Evolutionary conservation across 2,329 filamentous ascomycete genomes (phyloP).

Genomic region (Sporothrix mexicana): DNA sequence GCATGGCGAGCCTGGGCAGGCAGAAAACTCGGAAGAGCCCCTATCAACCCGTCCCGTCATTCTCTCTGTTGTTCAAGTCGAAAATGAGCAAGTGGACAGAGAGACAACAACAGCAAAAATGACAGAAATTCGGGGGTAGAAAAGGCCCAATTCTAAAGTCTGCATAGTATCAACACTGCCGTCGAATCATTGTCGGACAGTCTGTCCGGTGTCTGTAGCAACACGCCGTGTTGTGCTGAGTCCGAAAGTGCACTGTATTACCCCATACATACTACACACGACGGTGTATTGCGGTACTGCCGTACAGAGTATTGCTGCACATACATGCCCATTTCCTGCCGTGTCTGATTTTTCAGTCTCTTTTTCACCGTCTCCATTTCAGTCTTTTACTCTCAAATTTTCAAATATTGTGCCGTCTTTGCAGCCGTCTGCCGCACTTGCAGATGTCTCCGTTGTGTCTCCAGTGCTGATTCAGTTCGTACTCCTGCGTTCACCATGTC

Average conservation of each 20-base stretch:
- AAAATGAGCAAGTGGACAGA: conserved; percentile 3
- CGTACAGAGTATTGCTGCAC: conserved; percentile 2
- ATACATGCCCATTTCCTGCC: conserved; percentile 16
- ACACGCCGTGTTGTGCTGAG: neutral
- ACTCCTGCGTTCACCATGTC: neutral
- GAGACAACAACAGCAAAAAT: neutral
- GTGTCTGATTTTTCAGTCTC: neutral
- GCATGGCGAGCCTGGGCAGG: neutral
- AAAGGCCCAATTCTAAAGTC: no score
- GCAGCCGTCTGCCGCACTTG: conserved; percentile 23
- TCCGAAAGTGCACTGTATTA: neutral
- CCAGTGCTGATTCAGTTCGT: conserved; percentile 13
- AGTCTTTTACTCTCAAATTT: neutral
- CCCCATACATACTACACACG: neutral
- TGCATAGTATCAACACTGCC: neutral
- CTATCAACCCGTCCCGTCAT: conserved; percentile 12
- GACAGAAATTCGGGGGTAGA: neutral
- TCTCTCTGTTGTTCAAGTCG: conserved; percentile 9
- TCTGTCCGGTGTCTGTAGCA: neutral
- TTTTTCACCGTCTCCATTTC: neutral
- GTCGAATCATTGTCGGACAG: neutral
- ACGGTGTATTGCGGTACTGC: conserved; percentile 8
- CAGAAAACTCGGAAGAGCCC: neutral
- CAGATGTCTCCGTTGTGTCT: neutral
- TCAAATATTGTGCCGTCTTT: conserved; percentile 15